phyloP scores from a whole-genome alignment of 495 filamentous ascomycete species.

The Penicillium pulvis region DNA sequence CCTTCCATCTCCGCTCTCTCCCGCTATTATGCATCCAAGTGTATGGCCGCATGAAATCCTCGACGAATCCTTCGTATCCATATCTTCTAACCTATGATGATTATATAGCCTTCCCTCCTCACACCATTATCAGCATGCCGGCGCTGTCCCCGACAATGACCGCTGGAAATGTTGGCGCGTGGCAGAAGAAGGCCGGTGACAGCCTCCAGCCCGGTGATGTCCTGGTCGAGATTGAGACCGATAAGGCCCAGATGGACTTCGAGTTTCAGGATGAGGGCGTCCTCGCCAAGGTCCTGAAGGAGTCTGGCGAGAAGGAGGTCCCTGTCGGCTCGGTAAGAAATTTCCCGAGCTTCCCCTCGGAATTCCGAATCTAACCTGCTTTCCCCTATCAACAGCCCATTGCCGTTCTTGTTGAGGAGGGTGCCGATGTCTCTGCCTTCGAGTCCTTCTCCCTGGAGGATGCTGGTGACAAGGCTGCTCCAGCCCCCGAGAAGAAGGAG shows the following conservation, averaged over 20 bases:
- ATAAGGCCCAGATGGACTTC: slow-evolving; percentile 99
- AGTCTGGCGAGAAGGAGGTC: slow-evolving; percentile 92
- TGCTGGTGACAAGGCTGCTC: slow-evolving; percentile 76
- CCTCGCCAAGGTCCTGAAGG: slow-evolving; percentile 92
- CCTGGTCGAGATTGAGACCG: slow-evolving; percentile 99
- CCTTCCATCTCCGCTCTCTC: slow-evolving; percentile 63
- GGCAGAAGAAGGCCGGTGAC: slow-evolving; percentile 97
- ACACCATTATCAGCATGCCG: slow-evolving; percentile 96
- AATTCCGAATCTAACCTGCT: slow-evolving; percentile 9
- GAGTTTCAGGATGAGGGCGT: slow-evolving; percentile 99
- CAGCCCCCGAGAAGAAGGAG: slow-evolving; percentile 62
- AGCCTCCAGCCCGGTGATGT: slow-evolving; percentile 88
- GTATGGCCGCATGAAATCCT: slow-evolving; percentile 46
- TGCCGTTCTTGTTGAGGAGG: slow-evolving; percentile 91
- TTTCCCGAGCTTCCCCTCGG: slow-evolving; percentile 31
- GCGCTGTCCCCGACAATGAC: slow-evolving; percentile 98
- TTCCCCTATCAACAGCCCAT: slow-evolving; percentile 68
- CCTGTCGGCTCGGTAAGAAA: slow-evolving; percentile 86
- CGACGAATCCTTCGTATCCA: slow-evolving; percentile 5
- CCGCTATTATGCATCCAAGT: slow-evolving; percentile 77
- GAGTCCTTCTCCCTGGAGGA: slow-evolving; percentile 85
- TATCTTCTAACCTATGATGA: slow-evolving; percentile 13
- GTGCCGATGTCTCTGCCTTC: slow-evolving; percentile 81
- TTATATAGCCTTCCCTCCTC: slow-evolving; percentile 76
- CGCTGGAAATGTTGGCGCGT: slow-evolving; percentile 91